phyloP scores from a whole-genome alignment of 116 monocot species.

The Cymodocea nodosa region DNA sequence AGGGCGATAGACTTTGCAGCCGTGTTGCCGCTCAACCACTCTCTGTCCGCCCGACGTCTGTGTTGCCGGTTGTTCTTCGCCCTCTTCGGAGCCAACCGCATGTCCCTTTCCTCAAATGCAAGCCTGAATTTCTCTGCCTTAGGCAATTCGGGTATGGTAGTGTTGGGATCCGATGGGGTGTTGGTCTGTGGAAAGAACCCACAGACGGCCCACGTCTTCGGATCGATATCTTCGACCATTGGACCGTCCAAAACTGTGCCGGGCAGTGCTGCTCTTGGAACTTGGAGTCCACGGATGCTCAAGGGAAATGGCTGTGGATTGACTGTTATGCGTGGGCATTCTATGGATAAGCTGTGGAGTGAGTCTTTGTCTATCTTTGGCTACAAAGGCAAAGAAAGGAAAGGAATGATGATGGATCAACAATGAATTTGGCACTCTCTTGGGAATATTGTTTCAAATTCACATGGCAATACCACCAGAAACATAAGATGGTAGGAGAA shows the following conservation, averaged over 20 bases:
- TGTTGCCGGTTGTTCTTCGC: constrained; percentile 81
- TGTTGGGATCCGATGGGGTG: neutral
- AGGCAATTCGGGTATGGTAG: constrained; percentile 20
- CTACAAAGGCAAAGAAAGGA: constrained; percentile 21
- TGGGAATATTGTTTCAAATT: too few species aligned
- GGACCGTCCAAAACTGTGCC: constrained; percentile 43
- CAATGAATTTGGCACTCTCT: too few species aligned
- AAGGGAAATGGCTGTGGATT: constrained; percentile 52
- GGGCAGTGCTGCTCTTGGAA: constrained; percentile 47
- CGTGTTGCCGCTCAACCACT: constrained; percentile 40
- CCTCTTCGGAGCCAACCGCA: constrained; percentile 75
- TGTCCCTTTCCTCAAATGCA: constrained; percentile 72
- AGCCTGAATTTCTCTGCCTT: constrained; percentile 82
- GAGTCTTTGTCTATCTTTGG: constrained; percentile 75
- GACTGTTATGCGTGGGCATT: constrained; percentile 68
- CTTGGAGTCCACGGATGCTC: constrained; percentile 24
- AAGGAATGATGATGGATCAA: neutral
- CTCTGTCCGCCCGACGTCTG: constrained; percentile 46
- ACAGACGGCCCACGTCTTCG: constrained; percentile 45
- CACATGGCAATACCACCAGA: too few species aligned
- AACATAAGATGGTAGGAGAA: too few species aligned
- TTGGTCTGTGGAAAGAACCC: constrained; percentile 8
- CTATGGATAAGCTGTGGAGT: constrained; percentile 29
- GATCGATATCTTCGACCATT: constrained; percentile 56
- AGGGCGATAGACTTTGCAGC: constrained; percentile 63